Percentiles rank a stretch among this genome's conserved stretches.
Evolutionary conservation across 768 basidiomycete species (phyloP).

Genomic region (Pisolithus microcarpus): DNA sequence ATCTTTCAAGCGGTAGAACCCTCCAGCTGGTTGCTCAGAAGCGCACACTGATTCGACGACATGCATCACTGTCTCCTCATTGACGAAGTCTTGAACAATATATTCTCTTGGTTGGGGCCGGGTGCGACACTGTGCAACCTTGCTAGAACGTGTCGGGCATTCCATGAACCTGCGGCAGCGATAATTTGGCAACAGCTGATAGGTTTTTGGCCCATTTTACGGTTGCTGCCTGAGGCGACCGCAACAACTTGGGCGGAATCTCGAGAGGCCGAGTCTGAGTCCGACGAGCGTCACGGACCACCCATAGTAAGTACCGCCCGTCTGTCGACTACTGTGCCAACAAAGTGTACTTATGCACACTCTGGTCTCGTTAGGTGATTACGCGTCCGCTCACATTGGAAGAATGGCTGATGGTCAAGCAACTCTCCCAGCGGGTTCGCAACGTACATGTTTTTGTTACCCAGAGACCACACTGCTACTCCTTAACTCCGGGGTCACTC

Average conservation of each 20-base stretch:
- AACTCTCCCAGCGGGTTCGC: not conserved
- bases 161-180: not conserved
- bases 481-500: not conserved
- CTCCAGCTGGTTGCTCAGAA: not conserved
- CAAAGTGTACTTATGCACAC: no score
- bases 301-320: not conserved
- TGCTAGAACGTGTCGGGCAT: not conserved
- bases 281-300: not conserved
- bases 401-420: not conserved
- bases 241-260: not conserved
- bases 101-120: not conserved
- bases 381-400: not conserved
- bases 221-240: not conserved
- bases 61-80: not conserved
- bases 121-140: not conserved
- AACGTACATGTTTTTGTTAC: not conserved
- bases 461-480: not conserved
- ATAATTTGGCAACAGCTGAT: not conserved
- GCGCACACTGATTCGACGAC: not conserved
- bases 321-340: not conserved
- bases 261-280: not conserved
- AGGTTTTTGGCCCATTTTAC: not conserved
- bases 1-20: no score
- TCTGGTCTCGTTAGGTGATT: not conserved
- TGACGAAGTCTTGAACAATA: not conserved